Evolutionary conservation across 306 rosid genomes (phyloP).

Genomic region (cucumber (Cucumis sativus)): Cucumber_9930_V3 NC_026655.2:4154501-4155000

Average conservation of each 20-base stretch:
- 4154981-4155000: not conserved
- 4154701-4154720: not conserved
- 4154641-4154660: not conserved
- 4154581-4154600: not conserved
- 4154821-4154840: not conserved
- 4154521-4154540: not conserved
- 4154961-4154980: not conserved
- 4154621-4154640: not conserved
- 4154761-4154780: not conserved
- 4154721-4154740: not conserved
- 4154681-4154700: not conserved
- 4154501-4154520: not conserved
- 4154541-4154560: not conserved
- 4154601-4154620: not conserved
- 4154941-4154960: not conserved
- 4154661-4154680: not conserved
- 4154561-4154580: not conserved
- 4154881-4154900: slow-evolving; percentile 6
- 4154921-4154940: not conserved
- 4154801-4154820: not conserved
- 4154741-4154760: not conserved
- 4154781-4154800: not conserved
- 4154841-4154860: not conserved
- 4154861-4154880: not conserved
- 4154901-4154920: not conserved